Evolutionary conservation across 805 yeast genomes (phyloP).

Genomic region (Kazachstania taianensis): DNA sequence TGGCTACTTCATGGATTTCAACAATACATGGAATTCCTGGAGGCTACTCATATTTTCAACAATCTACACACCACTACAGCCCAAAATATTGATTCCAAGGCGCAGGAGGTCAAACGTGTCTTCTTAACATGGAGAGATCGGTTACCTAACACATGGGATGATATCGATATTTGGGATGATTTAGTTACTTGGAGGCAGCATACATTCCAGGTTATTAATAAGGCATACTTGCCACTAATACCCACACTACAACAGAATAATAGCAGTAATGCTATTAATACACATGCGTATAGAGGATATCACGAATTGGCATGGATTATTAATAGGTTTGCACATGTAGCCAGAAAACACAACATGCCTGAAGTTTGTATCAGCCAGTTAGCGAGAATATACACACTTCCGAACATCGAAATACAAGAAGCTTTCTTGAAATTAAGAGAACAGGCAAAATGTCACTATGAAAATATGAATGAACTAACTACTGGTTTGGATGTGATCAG

Average conservation of each 20-base stretch:
- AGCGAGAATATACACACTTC: constrained; percentile 87
- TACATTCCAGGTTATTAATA: constrained; percentile 91
- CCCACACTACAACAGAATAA: constrained; percentile 70
- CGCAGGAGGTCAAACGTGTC: constrained; percentile 89
- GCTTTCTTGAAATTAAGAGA: constrained; percentile 92
- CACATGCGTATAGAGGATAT: constrained; percentile 94
- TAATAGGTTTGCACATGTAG: constrained; percentile 96
- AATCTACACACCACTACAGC: constrained; percentile 83
- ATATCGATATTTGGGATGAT: constrained; percentile 95
- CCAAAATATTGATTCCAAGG: constrained; percentile 81
- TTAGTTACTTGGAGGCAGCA: constrained; percentile 98
- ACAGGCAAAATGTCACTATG: constrained; percentile 96
- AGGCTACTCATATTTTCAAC: constrained; percentile 88
- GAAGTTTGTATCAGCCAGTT: constrained; percentile 91
- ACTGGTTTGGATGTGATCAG: constrained; percentile 96
- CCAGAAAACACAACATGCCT: constrained; percentile 91
- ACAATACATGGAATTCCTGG: constrained; percentile 94
- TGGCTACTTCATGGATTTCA: constrained; percentile 90
- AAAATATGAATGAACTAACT: constrained; percentile 77
- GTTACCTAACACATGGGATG: constrained; percentile 94
- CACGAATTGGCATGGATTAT: constrained; percentile 99
- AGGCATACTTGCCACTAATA: constrained; percentile 85
- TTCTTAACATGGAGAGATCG: constrained; percentile 97
- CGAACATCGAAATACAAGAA: constrained; percentile 96
- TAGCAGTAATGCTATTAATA: constrained; percentile 62